Evolutionary conservation across 2,329 filamentous ascomycete species (phyloP).

Genomic region (Aspergillus ibericus): DNA sequence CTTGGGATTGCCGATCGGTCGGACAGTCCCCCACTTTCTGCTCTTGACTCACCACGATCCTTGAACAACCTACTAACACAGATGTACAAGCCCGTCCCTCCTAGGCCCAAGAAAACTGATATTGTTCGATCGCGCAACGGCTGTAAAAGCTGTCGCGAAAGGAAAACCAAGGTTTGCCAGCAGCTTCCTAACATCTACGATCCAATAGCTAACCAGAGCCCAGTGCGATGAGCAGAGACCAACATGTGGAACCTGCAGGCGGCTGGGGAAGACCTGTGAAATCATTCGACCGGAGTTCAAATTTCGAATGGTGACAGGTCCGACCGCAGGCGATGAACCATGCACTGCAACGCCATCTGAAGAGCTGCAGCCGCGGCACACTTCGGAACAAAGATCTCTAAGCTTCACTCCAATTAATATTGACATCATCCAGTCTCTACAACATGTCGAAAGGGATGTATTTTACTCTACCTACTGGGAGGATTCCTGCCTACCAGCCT

Average conservation of each 20-base stretch:
- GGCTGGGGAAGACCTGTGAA: slow-evolving; percentile 22
- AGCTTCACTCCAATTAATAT: not conserved
- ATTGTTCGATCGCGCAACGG: slow-evolving; percentile 23
- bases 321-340: too few relatives aligned
- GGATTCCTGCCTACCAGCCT: slow-evolving; percentile 23
- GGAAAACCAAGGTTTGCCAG: slow-evolving; percentile 12
- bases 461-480: slow-evolving; percentile 30
- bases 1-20: too few relatives aligned
- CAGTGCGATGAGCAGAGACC: slow-evolving; percentile 26
- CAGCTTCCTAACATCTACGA: too few relatives aligned
- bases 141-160: slow-evolving; percentile 20
- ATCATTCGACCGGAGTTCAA: slow-evolving; percentile 10
- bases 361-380: not conserved
- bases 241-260: slow-evolving; percentile 24
- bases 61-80: too few relatives aligned
- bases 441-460: slow-evolving; percentile 22
- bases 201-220: too few relatives aligned
- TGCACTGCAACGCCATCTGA: not conserved
- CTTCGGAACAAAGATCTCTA: not conserved
- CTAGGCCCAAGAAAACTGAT: slow-evolving; percentile 19
- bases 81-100: slow-evolving; percentile 21
- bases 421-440: slow-evolving; percentile 19
- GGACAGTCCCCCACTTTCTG: too few relatives aligned
- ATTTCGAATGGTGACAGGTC: slow-evolving; percentile 10
- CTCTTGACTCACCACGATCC: too few relatives aligned